phyloP scores from a whole-genome alignment of 441 rosid genomes.

The Erysimum cheiri region DNA sequence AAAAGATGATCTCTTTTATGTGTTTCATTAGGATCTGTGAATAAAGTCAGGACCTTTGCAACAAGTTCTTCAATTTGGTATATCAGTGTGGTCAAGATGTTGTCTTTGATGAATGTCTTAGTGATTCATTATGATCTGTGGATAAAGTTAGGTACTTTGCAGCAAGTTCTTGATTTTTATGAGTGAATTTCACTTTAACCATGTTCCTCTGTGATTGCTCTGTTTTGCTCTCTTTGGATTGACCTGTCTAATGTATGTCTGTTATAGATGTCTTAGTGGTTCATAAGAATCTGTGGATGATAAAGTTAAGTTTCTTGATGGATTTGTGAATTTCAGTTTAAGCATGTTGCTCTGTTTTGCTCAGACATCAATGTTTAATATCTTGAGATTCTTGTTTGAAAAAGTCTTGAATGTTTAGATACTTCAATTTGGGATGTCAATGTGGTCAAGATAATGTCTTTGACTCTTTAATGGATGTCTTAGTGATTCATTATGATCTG shows the following conservation, averaged over 20 bases:
- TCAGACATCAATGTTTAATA: neutral
- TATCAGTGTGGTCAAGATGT: neutral
- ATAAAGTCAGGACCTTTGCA: no score
- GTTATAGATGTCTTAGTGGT: no score
- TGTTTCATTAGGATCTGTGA: no score
- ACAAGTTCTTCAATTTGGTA: neutral
- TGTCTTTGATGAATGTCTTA: neutral
- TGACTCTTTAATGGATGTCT: neutral
- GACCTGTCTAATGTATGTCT: no score
- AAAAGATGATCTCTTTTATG: no score
- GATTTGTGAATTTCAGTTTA: neutral
- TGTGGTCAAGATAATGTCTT: neutral
- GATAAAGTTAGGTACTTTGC: neutral
- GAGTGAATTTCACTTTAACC: no score
- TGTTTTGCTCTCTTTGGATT: no score
- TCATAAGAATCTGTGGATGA: no score
- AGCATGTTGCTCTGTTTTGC: neutral
- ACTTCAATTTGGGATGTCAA: neutral
- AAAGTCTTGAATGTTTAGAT: no score
- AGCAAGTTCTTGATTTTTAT: neutral
- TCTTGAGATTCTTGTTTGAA: neutral
- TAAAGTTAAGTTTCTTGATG: neutral
- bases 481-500: neutral
- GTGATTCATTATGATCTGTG: conserved; percentile 4
- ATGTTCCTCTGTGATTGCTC: no score